Base-by-base conservation (phyloP, 192 early-diverging fungal genomes). In the Phycomyces blakesleeanus region DNA sequence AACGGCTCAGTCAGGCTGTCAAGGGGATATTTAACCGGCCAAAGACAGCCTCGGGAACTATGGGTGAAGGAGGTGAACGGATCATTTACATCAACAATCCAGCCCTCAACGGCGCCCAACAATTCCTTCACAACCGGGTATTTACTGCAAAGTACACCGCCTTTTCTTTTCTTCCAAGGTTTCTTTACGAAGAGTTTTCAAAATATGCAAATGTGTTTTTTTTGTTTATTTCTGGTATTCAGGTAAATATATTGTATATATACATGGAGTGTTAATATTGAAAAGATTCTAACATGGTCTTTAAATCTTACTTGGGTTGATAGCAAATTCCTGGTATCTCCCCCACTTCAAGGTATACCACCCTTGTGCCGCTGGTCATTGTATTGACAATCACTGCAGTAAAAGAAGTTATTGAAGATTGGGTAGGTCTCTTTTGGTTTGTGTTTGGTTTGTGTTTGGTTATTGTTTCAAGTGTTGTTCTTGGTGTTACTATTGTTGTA, bases 181-280 rank as follows among this genome's bases (percentile, higher is more conserved):
- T 98, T 70, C 78, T 99, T 51, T 89, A 88, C 57, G 96, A 98
- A 78, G 94, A 99, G 83, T 99, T 99, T 67, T 91, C 89, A 55
- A 95, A 95, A 78, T 98, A 98, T 78, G 97, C 97, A 57, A 99
- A 99, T 78, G 73, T 98, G 71, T 99, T 98, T 71, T 99, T 99
- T 83, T 77, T 99, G 78, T 96, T 99, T 76, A 98, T 93, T 15
- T 93, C 91, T n/a, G 86, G 85, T 55, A 96, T 98, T 55, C 94
- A 97, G 82, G 90, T 92, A 82, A 67, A 7, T 37, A 14, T 1
- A 16, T 10, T 6, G 15, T 5, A 10, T 20, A 53, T 10, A 24
- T 20, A 53, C 6, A 12, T 3, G 18, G 44, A 7, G 3, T n/a
- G 18, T 7, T 49, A 18, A n/a, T 5, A 14, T 37, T 39, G 5